A percentile compares a stretch with the other conserved stretches of the same genome.
Evolutionary conservation across 805 yeast species (phyloP).

Genomic region (Wickerhamomyces queroliae): DNA sequence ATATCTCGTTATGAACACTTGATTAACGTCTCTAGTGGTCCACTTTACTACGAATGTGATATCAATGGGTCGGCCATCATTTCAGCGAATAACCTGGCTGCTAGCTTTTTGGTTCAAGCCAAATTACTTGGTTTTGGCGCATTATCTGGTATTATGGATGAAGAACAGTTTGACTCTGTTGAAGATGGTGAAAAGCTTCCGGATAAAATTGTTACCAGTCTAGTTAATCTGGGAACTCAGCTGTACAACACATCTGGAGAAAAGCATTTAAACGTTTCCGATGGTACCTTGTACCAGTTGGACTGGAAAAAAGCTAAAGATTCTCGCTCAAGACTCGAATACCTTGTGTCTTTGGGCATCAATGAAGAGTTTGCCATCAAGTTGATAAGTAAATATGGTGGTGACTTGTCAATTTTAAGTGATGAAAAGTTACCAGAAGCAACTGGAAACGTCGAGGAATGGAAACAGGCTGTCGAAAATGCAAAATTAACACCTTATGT

Average conservation of each 20-base stretch:
- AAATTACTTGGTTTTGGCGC: slow-evolving; percentile 35
- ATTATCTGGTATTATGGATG: slow-evolving; percentile 27
- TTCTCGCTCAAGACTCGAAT: slow-evolving; percentile 28
- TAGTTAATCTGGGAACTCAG: slow-evolving; percentile 38
- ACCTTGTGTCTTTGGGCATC: slow-evolving; percentile 26
- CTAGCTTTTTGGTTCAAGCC: slow-evolving; percentile 32
- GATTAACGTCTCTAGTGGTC: slow-evolving; percentile 26
- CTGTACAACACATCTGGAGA: slow-evolving; percentile 34
- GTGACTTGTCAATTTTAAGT: slow-evolving; percentile 23
- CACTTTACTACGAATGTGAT: slow-evolving; percentile 35
- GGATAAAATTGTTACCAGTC: slow-evolving; percentile 36
- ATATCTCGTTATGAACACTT: slow-evolving; percentile 32
- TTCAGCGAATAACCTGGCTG: slow-evolving; percentile 11
- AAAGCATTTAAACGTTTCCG: slow-evolving; percentile 25
- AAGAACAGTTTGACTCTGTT: slow-evolving; percentile 20
- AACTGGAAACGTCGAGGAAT: slow-evolving; percentile 21
- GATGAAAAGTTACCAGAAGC: slow-evolving; percentile 19
- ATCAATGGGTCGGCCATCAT: slow-evolving; percentile 12
- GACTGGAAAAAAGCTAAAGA: slow-evolving; percentile 35
- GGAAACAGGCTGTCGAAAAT: slow-evolving; percentile 20
- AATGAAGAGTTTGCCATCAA: slow-evolving; percentile 23
- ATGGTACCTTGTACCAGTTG: slow-evolving; percentile 31
- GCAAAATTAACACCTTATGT: slow-evolving; percentile 19
- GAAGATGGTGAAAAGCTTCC: slow-evolving; percentile 26
- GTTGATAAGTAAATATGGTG: slow-evolving; percentile 26